Base-by-base conservation (phyloP, 1,139 yeast species). In the Kurtzmaniella quercitrusa region DNA sequence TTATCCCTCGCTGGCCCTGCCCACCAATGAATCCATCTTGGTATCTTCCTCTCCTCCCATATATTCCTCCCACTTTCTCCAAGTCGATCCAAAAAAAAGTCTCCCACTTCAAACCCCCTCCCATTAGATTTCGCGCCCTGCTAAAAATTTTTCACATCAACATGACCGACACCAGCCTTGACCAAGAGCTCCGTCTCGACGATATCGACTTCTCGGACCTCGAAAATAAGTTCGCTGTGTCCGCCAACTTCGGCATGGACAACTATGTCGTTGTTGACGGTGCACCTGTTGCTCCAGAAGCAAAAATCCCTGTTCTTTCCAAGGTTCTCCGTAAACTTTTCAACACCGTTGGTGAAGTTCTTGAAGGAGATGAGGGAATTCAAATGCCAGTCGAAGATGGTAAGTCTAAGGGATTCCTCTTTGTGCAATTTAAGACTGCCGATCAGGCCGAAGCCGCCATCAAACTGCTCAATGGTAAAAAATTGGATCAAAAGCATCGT, bases 401-500 rank as follows among this genome's bases (percentile, higher is more conserved):
- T 37, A 82, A 79, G 65, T 83, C 96, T 48, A 85, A 84, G 61
- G 98, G 98, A 3, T 93, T 78, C 61, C 76, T 87, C 44, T 93
- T 94, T 56, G 85, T 93, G 42, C 96, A 89, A 67, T 91, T 80
- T 67, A 84, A 77, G 52, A 73, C 78, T 38, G 71, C 78, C 4
- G 78, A 76, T 44, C 77, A 75, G 60, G 98, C 95, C 39, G 81
- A 77, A 45, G 80, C 81, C 47, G 96, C 96, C 38, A 83, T 91
- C 55, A 82, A 82, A 60, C 78, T 80, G 50, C 78, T 88, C 60
- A 84, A 93, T 66, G 88, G 89, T 56, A 91, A 88, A 71, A 89
- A 89, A 63, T 78, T 94, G 57, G 98, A 94, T 69, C 87, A 87
- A 53, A 89, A 88, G 66, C 99, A 94, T 68, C 82, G 95, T 55